These are phyloP conservation scores for Lactarius hatsudake DNA, from an alignment of 768 basidiomycete species.

Conservation along the genomic window DNA sequence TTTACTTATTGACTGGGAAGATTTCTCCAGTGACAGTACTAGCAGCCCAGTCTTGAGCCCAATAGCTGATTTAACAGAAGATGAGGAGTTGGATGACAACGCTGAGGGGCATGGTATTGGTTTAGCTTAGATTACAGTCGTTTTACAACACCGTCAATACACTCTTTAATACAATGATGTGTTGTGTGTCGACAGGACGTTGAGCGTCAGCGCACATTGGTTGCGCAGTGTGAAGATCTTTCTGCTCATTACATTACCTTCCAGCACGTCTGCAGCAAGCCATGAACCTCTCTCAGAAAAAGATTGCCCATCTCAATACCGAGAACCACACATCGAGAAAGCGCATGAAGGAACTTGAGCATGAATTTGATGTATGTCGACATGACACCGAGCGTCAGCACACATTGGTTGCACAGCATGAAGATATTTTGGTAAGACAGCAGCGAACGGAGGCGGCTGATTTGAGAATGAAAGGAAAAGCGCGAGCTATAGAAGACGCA, in stretches of 20 bases:
- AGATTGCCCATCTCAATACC: conserved; percentile 69
- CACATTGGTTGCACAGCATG: conserved; percentile 56
- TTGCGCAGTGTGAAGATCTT: too few relatives aligned
- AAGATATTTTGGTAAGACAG: conserved; percentile 42
- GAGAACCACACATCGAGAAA: conserved; percentile 81
- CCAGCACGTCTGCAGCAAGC: conserved; percentile 61
- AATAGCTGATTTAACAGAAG: too few relatives aligned
- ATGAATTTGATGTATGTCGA: conserved; percentile 80
- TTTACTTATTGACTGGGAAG: too few relatives aligned
- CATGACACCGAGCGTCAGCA: conserved; percentile 70
- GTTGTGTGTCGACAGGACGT: too few relatives aligned
- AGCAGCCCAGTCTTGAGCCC: too few relatives aligned
- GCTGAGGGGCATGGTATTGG: too few relatives aligned
- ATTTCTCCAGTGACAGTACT: too few relatives aligned
- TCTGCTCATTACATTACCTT: conserved; percentile 6
- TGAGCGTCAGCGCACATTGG: too few relatives aligned
- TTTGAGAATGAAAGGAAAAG: conserved; percentile 40
- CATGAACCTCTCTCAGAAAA: conserved; percentile 60
- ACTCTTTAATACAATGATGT: too few relatives aligned
- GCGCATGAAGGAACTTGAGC: conserved; percentile 85
- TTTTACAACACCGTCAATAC: too few relatives aligned
- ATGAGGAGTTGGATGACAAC: too few relatives aligned
- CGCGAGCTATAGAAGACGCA: conserved; percentile 28
- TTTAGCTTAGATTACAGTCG: too few relatives aligned
- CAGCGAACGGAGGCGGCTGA: conserved; percentile 23